These are phyloP conservation scores for Zopfochytrium polystomum DNA, from an alignment of 371 early-diverging fungal genomes.

Conservation along the genomic window DNA sequence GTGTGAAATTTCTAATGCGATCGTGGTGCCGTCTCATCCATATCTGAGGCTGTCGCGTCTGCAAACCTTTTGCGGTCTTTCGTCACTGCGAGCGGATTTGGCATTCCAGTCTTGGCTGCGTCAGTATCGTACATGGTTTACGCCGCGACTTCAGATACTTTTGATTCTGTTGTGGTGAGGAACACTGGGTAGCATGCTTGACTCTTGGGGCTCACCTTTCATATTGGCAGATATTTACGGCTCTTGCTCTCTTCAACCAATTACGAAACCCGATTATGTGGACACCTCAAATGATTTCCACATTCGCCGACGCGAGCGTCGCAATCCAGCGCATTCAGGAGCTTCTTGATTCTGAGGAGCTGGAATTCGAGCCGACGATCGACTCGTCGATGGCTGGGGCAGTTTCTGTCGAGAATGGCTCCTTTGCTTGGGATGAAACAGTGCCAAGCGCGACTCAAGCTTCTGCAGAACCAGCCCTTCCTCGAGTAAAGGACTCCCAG, in stretches of 20 bases:
- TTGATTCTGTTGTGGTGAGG: constrained; percentile 18
- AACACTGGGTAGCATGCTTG: background rate
- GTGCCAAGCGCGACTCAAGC: background rate
- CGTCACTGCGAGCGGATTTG: constrained; percentile 43
- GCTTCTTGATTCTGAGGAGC: constrained; percentile 66
- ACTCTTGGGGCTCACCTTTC: background rate
- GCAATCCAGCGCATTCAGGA: constrained; percentile 67
- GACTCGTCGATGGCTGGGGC: constrained; percentile 23
- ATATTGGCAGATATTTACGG: constrained; percentile 35
- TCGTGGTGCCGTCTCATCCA: background rate
- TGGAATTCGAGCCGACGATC: constrained; percentile 32
- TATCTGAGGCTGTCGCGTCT: constrained; percentile 6
- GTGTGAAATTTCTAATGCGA: constrained; percentile 20
- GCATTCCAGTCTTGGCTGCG: constrained; percentile 64
- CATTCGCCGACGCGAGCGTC: constrained; percentile 61
- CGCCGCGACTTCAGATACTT: constrained; percentile 16
- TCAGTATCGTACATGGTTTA: constrained; percentile 38
- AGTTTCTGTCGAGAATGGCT: constrained; percentile 38
- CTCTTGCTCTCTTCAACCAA: constrained; percentile 35
- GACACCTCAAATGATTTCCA: constrained; percentile 62
- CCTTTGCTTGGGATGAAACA: constrained; percentile 52
- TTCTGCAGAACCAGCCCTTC: background rate
- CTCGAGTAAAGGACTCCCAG: background rate
- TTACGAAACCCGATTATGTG: constrained; percentile 61
- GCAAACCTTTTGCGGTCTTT: constrained; percentile 6